A percentile compares a stretch with the other conserved stretches of the same genome.
Conservation (phyloP, 2,329 filamentous ascomycete genomes). For the Colletotrichum coccodes region DNA sequence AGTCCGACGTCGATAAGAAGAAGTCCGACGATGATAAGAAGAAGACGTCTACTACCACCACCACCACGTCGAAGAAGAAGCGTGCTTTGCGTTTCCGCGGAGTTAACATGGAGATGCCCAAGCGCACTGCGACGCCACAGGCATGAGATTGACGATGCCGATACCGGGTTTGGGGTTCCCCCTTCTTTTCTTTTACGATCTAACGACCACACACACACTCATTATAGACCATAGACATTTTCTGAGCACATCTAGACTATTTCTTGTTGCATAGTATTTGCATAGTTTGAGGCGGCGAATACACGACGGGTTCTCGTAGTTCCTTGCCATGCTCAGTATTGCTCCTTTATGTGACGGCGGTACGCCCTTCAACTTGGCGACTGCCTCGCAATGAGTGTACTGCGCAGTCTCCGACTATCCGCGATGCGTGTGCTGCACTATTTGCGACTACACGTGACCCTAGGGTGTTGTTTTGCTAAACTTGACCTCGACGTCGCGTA, state of each 20-base stretch:
- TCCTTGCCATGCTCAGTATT: not conserved
- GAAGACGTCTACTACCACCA: constrained; percentile 6
- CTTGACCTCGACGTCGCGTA: too few species aligned
- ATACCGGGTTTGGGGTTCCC: not conserved
- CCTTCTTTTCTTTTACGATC: not conserved
- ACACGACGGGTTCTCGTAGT: not conserved
- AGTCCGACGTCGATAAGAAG: not conserved
- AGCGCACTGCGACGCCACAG: constrained; percentile 8
- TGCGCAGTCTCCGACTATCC: too few species aligned
- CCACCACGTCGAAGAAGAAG: constrained; percentile 5
- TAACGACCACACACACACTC: not conserved
- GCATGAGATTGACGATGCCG: not conserved
- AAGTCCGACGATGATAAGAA: constrained; percentile 1
- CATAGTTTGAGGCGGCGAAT: not conserved
- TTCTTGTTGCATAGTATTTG: not conserved
- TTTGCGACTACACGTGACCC: too few species aligned
- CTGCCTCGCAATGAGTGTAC: too few species aligned
- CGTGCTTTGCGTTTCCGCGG: constrained; percentile 15
- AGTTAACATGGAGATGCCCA: constrained; percentile 14
- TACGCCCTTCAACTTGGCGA: too few species aligned
- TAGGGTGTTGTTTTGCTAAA: too few species aligned
- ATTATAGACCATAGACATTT: constrained; percentile 10
- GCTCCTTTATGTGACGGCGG: too few species aligned
- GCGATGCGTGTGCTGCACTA: too few species aligned
- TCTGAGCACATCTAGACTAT: not conserved